Evolutionary conservation across 306 rosid genomes (phyloP).

Genomic region (Oemleria cerasiformis): DNA sequence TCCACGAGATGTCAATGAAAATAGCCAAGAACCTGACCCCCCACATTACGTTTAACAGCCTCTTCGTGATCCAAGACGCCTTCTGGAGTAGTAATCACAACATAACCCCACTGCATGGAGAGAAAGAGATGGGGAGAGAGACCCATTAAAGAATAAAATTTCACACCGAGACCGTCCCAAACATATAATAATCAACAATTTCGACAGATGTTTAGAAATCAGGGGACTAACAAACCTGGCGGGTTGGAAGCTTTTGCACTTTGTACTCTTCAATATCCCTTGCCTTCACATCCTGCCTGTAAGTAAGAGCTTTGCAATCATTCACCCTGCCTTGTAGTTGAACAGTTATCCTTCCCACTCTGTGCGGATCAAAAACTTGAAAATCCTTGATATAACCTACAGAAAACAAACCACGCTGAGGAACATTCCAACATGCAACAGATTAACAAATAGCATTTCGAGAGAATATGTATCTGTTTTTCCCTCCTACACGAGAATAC

Average conservation of each 20-base stretch:
- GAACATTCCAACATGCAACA: constrained; percentile 1
- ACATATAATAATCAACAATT: background rate
- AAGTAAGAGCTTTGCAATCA: constrained; percentile 69
- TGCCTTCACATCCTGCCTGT: constrained; percentile 74
- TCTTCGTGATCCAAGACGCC: constrained; percentile 96
- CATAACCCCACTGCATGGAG: constrained; percentile 90
- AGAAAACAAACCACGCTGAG: constrained; percentile 5
- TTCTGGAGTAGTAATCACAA: constrained; percentile 88
- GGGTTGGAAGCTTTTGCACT: constrained; percentile 62
- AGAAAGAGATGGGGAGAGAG: constrained; percentile 19
- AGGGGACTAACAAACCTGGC: constrained; percentile 52
- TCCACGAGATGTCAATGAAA: constrained; percentile 44
- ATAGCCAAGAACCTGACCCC: constrained; percentile 84
- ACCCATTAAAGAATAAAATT: background rate
- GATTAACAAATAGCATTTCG: background rate
- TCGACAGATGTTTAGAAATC: background rate
- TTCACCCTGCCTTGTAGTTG: constrained; percentile 87
- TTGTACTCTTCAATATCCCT: constrained; percentile 67
- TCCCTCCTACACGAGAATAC: background rate
- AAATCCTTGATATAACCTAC: constrained; percentile 76
- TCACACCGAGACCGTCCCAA: background rate
- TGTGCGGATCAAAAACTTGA: constrained; percentile 78
- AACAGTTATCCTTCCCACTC: constrained; percentile 89
- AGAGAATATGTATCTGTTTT: background rate
- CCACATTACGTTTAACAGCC: constrained; percentile 61